Conservation (phyloP, 208 protist species). For the Endotrypanum monterogeii region DNA sequence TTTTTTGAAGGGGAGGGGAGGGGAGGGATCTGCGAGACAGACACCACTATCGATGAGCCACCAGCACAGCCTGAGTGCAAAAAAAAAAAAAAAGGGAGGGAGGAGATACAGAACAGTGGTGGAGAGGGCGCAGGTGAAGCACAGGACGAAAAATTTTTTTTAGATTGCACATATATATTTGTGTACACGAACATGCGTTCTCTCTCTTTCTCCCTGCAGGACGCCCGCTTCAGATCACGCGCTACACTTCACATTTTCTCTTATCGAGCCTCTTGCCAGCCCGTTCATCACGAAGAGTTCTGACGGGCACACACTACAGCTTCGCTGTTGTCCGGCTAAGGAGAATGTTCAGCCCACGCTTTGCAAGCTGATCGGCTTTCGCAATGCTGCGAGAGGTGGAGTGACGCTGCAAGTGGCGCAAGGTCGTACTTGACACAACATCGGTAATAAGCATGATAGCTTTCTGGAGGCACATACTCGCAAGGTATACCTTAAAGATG, state of each 20-base stretch:
- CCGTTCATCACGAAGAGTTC: not conserved
- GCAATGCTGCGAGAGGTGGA: constrained; percentile 43
- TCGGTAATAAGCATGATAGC: constrained; percentile 44
- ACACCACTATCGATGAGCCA: no score
- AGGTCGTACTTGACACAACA: constrained; percentile 12
- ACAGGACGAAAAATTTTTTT: no score
- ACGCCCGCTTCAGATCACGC: not conserved
- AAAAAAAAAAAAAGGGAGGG: no score
- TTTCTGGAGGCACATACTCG: constrained; percentile 55
- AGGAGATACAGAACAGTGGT: no score
- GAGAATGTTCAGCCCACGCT: constrained; percentile 58
- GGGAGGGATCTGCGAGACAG: no score
- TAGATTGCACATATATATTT: no score
- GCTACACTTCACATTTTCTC: not conserved
- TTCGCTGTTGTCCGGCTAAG: constrained; percentile 39
- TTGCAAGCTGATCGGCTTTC: constrained; percentile 55
- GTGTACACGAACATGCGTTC: no score
- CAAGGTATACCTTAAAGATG: constrained; percentile 79
- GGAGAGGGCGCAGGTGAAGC: no score
- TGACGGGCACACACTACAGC: constrained; percentile 17
- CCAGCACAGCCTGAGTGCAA: no score
- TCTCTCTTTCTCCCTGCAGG: no score
- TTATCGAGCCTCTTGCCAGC: not conserved
- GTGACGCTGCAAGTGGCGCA: constrained; percentile 9
- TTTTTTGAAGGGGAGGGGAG: no score